Conservation (phyloP, 768 basidiomycete species). For the Mycena leptocephala region DNA sequence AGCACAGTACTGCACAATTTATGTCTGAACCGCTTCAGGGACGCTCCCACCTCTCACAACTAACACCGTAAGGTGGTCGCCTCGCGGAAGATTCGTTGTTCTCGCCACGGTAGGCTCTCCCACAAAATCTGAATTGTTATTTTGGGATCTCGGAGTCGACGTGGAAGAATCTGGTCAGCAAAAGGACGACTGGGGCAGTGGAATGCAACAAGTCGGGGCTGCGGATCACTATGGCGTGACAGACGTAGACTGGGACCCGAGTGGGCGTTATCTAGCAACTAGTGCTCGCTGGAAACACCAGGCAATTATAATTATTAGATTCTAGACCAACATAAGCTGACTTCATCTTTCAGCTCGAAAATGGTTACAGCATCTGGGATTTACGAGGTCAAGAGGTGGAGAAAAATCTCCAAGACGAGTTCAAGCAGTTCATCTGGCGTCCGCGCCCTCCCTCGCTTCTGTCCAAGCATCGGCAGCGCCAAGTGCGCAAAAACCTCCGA, state of each 20-base stretch:
- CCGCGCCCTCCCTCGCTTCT: slow-evolving; percentile 94
- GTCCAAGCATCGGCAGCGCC: slow-evolving; percentile 89
- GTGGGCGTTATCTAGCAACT: slow-evolving; percentile 93
- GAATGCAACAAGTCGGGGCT: slow-evolving; percentile 89
- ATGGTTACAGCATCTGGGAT: slow-evolving; percentile 97
- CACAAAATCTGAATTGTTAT: slow-evolving; percentile 96
- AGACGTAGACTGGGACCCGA: slow-evolving; percentile 98
- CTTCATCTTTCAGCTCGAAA: slow-evolving; percentile 98
- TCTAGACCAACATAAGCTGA: too few relatives aligned
- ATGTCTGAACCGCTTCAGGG: slow-evolving; percentile 57
- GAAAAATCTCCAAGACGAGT: slow-evolving; percentile 90
- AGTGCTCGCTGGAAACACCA: slow-evolving; percentile 93
- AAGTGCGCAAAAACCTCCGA: slow-evolving; percentile 89
- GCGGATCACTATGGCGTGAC: slow-evolving; percentile 98
- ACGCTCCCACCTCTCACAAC: slow-evolving; percentile 87
- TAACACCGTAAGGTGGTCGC: slow-evolving; percentile 97
- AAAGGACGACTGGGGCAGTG: slow-evolving; percentile 87
- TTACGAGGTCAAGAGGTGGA: slow-evolving; percentile 97
- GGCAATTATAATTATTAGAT: too few relatives aligned
- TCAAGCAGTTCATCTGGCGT: slow-evolving; percentile 99
- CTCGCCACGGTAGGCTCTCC: slow-evolving; percentile 97
- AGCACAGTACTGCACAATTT: too few relatives aligned
- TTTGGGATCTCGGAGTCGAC: slow-evolving; percentile 98
- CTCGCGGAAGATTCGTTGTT: slow-evolving; percentile 95
- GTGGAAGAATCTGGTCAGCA: slow-evolving; percentile 68